phyloP scores from a whole-genome alignment of 345 rosid species.

The Theobroma cacao region DNA sequence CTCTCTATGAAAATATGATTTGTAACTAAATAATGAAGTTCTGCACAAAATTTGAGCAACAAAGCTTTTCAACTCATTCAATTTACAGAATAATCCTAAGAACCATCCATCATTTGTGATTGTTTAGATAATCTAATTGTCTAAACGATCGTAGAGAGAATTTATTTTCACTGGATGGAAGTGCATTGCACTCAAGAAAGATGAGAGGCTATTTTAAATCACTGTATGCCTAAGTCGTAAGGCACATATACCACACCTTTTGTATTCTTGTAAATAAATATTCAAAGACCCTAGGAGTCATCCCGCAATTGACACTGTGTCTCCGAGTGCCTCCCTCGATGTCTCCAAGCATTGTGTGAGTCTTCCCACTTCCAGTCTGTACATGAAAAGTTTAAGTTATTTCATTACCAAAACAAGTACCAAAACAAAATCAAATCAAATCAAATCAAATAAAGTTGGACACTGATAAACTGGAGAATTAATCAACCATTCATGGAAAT shows the following conservation, averaged over 20 bases:
- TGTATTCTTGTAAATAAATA: slow-evolving; percentile 84
- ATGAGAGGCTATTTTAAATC: not conserved
- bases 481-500: not conserved
- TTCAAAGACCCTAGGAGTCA: slow-evolving; percentile 97
- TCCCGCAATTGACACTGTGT: slow-evolving; percentile 92
- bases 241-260: slow-evolving; percentile 46
- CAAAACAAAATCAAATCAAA: not conserved
- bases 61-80: not conserved
- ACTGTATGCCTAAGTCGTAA: not conserved
- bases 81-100: not conserved
- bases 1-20: not conserved
- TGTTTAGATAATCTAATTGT: not conserved
- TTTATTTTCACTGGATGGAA: not conserved
- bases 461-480: not conserved
- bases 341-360: slow-evolving; percentile 99
- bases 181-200: not conserved
- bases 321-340: slow-evolving; percentile 94
- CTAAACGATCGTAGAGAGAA: not conserved
- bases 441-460: not conserved
- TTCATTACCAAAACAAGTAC: not conserved
- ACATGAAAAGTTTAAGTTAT: slow-evolving; percentile 13
- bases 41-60: not conserved
- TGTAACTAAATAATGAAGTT: not conserved
- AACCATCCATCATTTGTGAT: not conserved
- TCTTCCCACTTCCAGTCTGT: slow-evolving; percentile 99